Percentiles rank a stretch among this genome's conserved stretches.
phyloP scores from a whole-genome alignment of 2,329 filamentous ascomycete species.

The Conoideocrella luteorostrata region DNA sequence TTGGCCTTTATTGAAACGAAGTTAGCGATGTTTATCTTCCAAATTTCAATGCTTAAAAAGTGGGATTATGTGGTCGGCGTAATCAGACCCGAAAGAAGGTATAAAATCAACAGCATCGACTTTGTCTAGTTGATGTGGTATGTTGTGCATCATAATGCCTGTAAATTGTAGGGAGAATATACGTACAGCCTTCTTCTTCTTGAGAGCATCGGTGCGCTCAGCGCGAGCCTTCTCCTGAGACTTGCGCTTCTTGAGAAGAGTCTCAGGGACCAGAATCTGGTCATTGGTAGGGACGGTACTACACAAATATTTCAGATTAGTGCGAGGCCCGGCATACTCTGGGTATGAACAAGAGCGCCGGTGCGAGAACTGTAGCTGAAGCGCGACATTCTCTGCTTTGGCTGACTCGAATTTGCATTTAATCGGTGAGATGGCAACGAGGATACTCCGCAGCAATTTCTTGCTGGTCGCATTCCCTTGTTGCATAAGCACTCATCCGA shows the following conservation, averaged over 20 bases:
- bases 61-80: slow-evolving; percentile 21
- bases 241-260: slow-evolving; percentile 99
- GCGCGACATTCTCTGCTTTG: slow-evolving; percentile 86
- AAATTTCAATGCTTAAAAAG: background rate
- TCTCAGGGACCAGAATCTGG: slow-evolving; percentile 97
- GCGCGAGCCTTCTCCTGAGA: slow-evolving; percentile 98
- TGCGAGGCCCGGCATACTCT: slow-evolving; percentile 64
- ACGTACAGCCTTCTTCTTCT: slow-evolving; percentile 90
- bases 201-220: slow-evolving; percentile 69
- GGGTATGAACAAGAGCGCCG: slow-evolving; percentile 64
- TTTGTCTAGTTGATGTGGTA: slow-evolving; percentile 84
- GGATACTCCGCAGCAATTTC: slow-evolving; percentile 5
- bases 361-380: slow-evolving; percentile 89
- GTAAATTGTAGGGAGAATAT: slow-evolving; percentile 25
- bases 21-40: slow-evolving; percentile 29
- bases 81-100: slow-evolving; percentile 99
- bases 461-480: background rate
- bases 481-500: slow-evolving; percentile 55
- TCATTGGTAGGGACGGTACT: slow-evolving; percentile 91
- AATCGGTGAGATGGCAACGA: slow-evolving; percentile 59
- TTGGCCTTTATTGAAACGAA: slow-evolving; percentile 59
- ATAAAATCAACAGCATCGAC: slow-evolving; percentile 94
- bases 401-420: slow-evolving; percentile 79
- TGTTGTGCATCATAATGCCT: slow-evolving; percentile 79
- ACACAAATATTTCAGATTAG: slow-evolving; percentile 58